Evolutionary conservation across 441 rosid species (phyloP).

Genomic region (Croton setiger): DNA sequence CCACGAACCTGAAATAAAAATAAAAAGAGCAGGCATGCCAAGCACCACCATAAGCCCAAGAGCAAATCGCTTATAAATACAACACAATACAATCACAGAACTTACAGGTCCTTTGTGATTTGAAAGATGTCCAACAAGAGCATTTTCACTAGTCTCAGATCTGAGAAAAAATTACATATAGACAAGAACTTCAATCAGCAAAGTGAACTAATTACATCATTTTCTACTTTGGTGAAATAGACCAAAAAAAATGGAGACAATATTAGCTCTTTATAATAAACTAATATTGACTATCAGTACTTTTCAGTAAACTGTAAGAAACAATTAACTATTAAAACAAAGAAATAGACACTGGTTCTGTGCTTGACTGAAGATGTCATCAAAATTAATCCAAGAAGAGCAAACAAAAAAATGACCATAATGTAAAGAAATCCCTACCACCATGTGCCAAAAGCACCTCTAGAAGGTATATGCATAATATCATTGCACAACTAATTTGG

Average conservation of each 20-base stretch:
- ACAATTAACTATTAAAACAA: neutral
- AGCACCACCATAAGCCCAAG: conserved; percentile 16
- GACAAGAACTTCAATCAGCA: neutral
- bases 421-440: neutral
- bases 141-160: conserved; percentile 55
- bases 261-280: neutral
- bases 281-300: too few species aligned
- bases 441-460: neutral
- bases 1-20: conserved; percentile 80
- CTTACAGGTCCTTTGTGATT: conserved; percentile 97
- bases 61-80: neutral
- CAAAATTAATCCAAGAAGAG: neutral
- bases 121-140: conserved; percentile 69
- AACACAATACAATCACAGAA: conserved; percentile 13
- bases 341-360: neutral
- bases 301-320: conserved; percentile 3
- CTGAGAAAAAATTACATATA: conserved; percentile 35
- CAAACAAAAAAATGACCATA: neutral
- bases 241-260: neutral
- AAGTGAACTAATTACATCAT: neutral
- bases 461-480: neutral
- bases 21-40: conserved; percentile 14
- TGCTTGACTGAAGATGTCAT: neutral
- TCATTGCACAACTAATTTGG: too few species aligned
- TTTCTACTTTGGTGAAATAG: neutral